These are phyloP conservation scores for Ustilago shanxiensis DNA, from an alignment of 1,284 basidiomycete genomes.

Conservation along the genomic window DNA sequence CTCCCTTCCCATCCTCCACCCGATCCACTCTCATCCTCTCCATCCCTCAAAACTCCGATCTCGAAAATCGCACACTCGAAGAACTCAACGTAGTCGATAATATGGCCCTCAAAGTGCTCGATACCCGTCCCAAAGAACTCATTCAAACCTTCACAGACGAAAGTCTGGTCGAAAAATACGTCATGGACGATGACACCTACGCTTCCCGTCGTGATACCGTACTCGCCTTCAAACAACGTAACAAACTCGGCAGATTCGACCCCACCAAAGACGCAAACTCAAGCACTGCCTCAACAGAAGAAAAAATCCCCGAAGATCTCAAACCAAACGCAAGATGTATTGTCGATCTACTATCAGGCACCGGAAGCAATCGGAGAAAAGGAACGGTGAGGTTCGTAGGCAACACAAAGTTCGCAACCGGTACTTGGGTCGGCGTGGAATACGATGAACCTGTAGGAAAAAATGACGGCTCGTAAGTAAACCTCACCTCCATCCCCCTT, in stretches of 20 bases:
- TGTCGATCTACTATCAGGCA: slow-evolving; percentile 78
- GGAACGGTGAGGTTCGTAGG: slow-evolving; percentile 90
- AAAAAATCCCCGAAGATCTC: slow-evolving; percentile 71
- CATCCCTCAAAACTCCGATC: slow-evolving; percentile 73
- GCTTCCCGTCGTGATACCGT: slow-evolving; percentile 81
- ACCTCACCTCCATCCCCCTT: neutral
- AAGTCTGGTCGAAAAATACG: slow-evolving; percentile 90
- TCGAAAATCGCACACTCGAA: slow-evolving; percentile 79
- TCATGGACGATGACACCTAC: slow-evolving; percentile 86
- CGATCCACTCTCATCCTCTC: slow-evolving; percentile 74
- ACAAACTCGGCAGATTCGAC: slow-evolving; percentile 90
- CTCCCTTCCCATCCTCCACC: slow-evolving; percentile 21
- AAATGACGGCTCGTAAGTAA: slow-evolving; percentile 89
- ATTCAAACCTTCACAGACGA: slow-evolving; percentile 86
- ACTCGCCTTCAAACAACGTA: slow-evolving; percentile 86
- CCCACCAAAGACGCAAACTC: slow-evolving; percentile 69
- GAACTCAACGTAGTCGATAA: slow-evolving; percentile 80
- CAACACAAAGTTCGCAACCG: slow-evolving; percentile 78
- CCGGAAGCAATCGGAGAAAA: slow-evolving; percentile 74
- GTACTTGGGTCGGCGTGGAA: slow-evolving; percentile 89
- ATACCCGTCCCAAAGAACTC: slow-evolving; percentile 71
- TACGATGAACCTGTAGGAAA: slow-evolving; percentile 97
- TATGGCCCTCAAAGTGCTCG: slow-evolving; percentile 80
- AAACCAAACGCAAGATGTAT: slow-evolving; percentile 82
- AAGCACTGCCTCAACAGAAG: slow-evolving; percentile 21